Percentiles rank a stretch among this genome's conserved stretches.
phyloP scores from a whole-genome alignment of 2,329 filamentous ascomycete genomes.

The Colletotrichum sojae region DNA sequence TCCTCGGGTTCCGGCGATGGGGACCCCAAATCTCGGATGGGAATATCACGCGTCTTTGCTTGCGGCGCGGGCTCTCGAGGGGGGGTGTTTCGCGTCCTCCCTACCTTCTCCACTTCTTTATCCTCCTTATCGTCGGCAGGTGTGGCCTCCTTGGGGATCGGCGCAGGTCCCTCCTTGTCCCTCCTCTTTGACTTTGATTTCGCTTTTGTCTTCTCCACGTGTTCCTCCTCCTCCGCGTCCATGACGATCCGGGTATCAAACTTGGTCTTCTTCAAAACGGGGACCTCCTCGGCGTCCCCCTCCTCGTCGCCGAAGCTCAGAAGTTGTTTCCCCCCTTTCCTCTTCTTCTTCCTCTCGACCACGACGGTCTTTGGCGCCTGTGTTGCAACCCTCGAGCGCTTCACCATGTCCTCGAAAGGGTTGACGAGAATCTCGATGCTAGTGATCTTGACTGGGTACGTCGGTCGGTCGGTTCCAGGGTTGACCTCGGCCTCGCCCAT shows the following conservation, averaged over 20 bases:
- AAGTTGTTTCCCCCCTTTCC: constrained; percentile 81
- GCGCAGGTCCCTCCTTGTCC: constrained; percentile 25
- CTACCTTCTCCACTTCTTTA: too few species aligned
- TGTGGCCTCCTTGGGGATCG: constrained; percentile 2
- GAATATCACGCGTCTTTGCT: constrained; percentile 8
- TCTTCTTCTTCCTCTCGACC: constrained; percentile 73
- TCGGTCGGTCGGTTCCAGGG: constrained; percentile 83
- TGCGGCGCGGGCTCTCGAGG: constrained; percentile 43
- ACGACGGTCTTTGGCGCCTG: constrained; percentile 61
- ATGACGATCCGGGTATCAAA: constrained; percentile 83
- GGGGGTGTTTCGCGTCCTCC: constrained; percentile 40
- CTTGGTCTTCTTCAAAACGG: constrained; percentile 81
- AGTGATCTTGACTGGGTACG: constrained; percentile 87
- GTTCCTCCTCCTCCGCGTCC: constrained; percentile 63
- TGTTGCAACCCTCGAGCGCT: constrained; percentile 71
- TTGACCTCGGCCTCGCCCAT: constrained; percentile 91
- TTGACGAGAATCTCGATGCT: constrained; percentile 83
- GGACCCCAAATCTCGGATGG: constrained; percentile 42
- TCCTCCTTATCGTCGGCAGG: constrained; percentile 32
- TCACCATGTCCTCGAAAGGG: constrained; percentile 86
- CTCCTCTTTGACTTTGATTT: constrained; percentile 50
- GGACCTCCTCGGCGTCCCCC: constrained; percentile 68
- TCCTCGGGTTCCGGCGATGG: constrained; percentile 53
- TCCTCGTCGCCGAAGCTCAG: constrained; percentile 85
- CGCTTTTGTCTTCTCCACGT: constrained; percentile 48